Percentiles rank a stretch among this genome's conserved stretches.
Conservation (phyloP, 192 early-diverging fungal species). For the Coemansia sp. region DNA sequence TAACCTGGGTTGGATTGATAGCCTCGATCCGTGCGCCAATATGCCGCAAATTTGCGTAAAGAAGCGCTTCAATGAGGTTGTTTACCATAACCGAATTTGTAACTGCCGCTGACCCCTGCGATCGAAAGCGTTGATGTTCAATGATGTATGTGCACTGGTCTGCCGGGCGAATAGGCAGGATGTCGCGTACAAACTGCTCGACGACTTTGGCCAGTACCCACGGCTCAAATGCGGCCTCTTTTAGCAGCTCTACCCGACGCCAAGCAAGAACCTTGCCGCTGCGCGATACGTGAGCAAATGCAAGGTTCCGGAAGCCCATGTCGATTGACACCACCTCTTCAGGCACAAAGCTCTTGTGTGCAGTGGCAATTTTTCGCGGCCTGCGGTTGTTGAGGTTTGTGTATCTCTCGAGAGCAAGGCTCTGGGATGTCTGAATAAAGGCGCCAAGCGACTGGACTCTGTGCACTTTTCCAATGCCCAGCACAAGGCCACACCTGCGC, state of each 20-base stretch:
- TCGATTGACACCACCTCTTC: slow-evolving; percentile 53
- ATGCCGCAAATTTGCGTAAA: slow-evolving; percentile 49
- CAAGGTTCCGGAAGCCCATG: slow-evolving; percentile 54
- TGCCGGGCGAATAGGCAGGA: slow-evolving; percentile 28
- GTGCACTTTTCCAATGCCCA: slow-evolving; percentile 33
- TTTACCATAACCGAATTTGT: slow-evolving; percentile 55
- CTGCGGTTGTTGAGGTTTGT: slow-evolving; percentile 1
- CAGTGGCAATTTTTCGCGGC: slow-evolving; percentile 6
- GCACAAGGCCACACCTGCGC: slow-evolving; percentile 38
- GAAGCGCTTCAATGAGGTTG: slow-evolving; percentile 52
- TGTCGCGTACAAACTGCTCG: slow-evolving; percentile 30
- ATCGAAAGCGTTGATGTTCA: slow-evolving; percentile 56
- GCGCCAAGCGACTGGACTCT: slow-evolving; percentile 32
- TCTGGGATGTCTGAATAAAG: slow-evolving; percentile 37
- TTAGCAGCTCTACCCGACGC: slow-evolving; percentile 44
- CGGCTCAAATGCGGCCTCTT: slow-evolving; percentile 45
- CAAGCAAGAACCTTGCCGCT: slow-evolving; percentile 38
- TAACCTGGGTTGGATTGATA: slow-evolving; percentile 40
- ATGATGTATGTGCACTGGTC: slow-evolving; percentile 42
- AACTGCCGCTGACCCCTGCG: slow-evolving; percentile 50
- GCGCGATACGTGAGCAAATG: slow-evolving; percentile 44
- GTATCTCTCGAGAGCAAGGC: slow-evolving; percentile 25
- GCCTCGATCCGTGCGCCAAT: slow-evolving; percentile 33
- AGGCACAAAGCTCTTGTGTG: slow-evolving; percentile 26
- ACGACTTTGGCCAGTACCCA: slow-evolving; percentile 46